phyloP scores from a whole-genome alignment of 23 red algal species.

The Gracilaria vermiculophylla region DNA sequence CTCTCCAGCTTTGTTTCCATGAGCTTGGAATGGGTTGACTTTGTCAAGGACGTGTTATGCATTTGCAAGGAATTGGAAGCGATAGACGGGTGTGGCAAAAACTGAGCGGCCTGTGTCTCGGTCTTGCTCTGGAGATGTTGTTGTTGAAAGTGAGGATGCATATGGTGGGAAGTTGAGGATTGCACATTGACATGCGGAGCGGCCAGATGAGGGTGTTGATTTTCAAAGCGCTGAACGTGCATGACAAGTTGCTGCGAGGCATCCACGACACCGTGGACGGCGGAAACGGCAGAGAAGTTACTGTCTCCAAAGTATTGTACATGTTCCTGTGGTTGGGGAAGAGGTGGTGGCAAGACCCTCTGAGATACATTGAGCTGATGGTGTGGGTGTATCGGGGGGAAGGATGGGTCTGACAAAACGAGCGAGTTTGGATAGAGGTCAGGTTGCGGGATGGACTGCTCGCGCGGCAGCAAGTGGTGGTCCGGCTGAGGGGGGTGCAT shows the following conservation, averaged over 20 bases:
- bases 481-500: neutral
- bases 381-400: neutral
- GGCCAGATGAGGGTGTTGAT: neutral
- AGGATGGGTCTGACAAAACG: neutral
- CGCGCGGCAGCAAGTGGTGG: neutral
- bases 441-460: neutral
- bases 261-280: neutral
- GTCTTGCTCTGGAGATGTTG: neutral
- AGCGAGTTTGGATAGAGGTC: neutral
- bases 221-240: neutral
- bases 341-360: no score
- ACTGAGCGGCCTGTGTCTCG: neutral
- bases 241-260: neutral
- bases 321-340: neutral
- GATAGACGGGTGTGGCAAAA: neutral
- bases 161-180: neutral
- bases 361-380: no score
- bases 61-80: neutral
- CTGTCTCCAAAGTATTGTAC: neutral
- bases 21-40: neutral
- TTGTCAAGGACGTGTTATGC: neutral
- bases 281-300: neutral
- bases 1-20: neutral
- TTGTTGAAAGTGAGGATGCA: neutral
- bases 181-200: neutral